A percentile compares a stretch with the other conserved stretches of the same genome.
Conservation (phyloP, 192 early-diverging fungal genomes). For the Coemansia furcata region DNA sequence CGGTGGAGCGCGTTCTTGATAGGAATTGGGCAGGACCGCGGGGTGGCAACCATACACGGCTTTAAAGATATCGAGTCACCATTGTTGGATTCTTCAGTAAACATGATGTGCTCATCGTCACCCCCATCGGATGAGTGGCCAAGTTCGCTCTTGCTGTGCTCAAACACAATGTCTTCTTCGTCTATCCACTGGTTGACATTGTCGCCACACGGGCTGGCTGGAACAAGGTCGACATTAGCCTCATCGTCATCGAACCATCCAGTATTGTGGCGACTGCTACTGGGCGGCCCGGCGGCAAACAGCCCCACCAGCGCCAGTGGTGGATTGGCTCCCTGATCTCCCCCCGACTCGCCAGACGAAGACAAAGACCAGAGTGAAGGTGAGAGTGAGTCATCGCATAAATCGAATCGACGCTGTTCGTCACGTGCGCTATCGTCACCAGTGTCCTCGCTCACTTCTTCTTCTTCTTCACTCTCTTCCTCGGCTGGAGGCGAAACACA, state of each 20-base stretch:
- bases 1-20: conserved; percentile 10
- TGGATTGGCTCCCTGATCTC: not conserved
- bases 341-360: not conserved
- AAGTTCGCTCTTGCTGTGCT: conserved; percentile 5
- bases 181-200: conserved; percentile 19
- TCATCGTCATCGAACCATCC: conserved; percentile 30
- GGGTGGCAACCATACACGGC: not conserved
- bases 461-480: not conserved
- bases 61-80: not conserved
- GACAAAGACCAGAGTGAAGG: not conserved
- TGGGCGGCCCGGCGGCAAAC: not conserved
- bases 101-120: not conserved
- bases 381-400: not conserved
- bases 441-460: not conserved
- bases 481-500: conserved; percentile 3
- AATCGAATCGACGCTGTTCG: not conserved
- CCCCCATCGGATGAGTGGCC: not conserved
- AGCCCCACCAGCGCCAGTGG: not conserved
- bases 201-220: conserved; percentile 1
- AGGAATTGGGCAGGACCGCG: conserved; percentile 2
- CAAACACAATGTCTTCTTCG: conserved; percentile 26
- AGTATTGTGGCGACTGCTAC: not conserved
- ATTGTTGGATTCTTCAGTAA: not conserved
- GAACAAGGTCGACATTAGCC: not conserved
- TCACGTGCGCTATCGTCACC: not conserved